A percentile compares a stretch with the other conserved stretches of the same genome.
These are phyloP conservation scores for Sesbania bispinosa DNA, from an alignment of 306 rosid genomes.

Conservation along the genomic window DNA sequence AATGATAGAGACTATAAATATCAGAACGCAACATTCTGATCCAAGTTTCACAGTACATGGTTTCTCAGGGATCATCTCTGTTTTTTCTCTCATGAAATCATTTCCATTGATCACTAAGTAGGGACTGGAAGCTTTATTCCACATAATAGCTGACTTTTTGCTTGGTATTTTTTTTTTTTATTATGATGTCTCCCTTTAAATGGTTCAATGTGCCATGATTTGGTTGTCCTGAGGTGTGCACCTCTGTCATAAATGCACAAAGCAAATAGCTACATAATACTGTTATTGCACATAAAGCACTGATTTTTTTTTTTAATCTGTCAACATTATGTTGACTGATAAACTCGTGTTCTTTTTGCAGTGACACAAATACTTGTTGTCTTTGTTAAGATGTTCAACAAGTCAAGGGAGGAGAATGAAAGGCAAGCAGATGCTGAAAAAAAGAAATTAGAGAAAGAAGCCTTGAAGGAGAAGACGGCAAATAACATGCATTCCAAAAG, in stretches of 20 bases:
- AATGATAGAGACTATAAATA: too few relatives aligned
- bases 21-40: too few relatives aligned
- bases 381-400: constrained; percentile 83
- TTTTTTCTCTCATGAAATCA: too few relatives aligned
- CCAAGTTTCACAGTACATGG: too few relatives aligned
- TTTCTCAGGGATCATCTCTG: too few relatives aligned
- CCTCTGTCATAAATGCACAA: background rate
- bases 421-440: constrained; percentile 84
- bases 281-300: background rate
- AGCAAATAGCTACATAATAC: background rate
- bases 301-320: background rate
- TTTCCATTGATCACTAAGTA: background rate
- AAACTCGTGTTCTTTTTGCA: constrained; percentile 39
- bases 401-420: constrained; percentile 93
- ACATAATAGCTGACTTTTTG: background rate
- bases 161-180: background rate
- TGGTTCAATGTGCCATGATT: background rate
- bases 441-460: constrained; percentile 88
- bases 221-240: background rate
- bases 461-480: constrained; percentile 71
- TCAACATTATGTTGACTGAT: background rate
- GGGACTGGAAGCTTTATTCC: constrained; percentile 1
- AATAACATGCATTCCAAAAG: constrained; percentile 36
- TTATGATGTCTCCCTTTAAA: too few relatives aligned
- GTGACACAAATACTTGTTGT: constrained; percentile 84